Percentiles rank a stretch among this genome's conserved stretches.
phyloP scores from a whole-genome alignment of 768 basidiomycete genomes.

The Favolaschia claudopus region DNA sequence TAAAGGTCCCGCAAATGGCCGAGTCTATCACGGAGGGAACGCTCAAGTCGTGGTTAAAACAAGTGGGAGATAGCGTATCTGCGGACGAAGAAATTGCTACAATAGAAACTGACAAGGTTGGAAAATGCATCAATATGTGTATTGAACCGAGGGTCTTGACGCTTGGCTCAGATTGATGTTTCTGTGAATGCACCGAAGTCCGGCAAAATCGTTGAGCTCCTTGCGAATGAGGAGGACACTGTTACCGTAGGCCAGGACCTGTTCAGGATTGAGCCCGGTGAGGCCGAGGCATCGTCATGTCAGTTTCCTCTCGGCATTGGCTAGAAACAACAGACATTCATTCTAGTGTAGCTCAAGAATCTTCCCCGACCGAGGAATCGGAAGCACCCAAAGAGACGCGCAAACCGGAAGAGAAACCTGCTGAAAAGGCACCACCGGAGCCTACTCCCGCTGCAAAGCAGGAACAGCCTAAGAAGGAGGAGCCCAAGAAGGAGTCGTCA shows the following conservation, averaged over 20 bases:
- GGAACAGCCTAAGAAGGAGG: slow-evolving; percentile 35
- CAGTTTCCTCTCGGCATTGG: slow-evolving; percentile 29
- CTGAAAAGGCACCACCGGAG: slow-evolving; percentile 42
- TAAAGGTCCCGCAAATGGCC: slow-evolving; percentile 97
- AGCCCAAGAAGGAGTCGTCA: slow-evolving; percentile 33
- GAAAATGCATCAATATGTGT: slow-evolving; percentile 24
- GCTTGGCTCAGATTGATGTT: slow-evolving; percentile 82
- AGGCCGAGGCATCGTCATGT: slow-evolving; percentile 58
- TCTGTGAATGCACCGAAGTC: slow-evolving; percentile 92
- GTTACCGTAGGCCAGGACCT: slow-evolving; percentile 95
- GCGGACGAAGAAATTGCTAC: slow-evolving; percentile 97
- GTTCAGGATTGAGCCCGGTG: slow-evolving; percentile 89
- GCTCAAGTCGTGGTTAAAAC: slow-evolving; percentile 92
- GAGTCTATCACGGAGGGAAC: slow-evolving; percentile 99
- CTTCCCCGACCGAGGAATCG: slow-evolving; percentile 40
- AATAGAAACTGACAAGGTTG: slow-evolving; percentile 98
- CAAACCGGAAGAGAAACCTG: slow-evolving; percentile 50
- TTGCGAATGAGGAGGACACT: slow-evolving; percentile 92
- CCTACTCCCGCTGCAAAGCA: slow-evolving; percentile 25
- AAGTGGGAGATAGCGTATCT: slow-evolving; percentile 89
- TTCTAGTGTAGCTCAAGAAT: slow-evolving; percentile 31
- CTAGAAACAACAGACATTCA: neutral
- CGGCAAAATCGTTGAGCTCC: slow-evolving; percentile 86
- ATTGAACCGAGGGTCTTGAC: slow-evolving; percentile 16
- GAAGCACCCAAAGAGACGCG: no score